Base-by-base conservation (phyloP, 108 stramenopile species). In the Nannochloropsis salina region DNA sequence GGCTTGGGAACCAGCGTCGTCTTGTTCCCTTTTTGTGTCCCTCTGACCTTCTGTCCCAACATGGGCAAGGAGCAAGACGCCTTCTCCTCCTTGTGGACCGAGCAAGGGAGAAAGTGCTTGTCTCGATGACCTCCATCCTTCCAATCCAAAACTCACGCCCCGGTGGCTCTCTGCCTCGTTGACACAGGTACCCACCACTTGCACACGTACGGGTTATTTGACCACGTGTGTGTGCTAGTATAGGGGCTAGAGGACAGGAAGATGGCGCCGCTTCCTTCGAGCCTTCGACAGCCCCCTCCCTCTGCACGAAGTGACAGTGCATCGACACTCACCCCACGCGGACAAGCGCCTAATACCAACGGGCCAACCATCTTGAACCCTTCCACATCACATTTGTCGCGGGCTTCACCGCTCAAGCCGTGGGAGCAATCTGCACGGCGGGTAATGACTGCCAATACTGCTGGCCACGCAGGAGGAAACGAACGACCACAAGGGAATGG, bases 381-480 rank as follows among this genome's bases (percentile, higher is more conserved):
- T 74, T 74, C 15, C 61, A 74, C 61, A 74, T 31, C 31, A 31
- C 31, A 31, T 31, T 31, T 31, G 31, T 31, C 31, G 31, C 61
- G 61, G 15, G 61, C 61, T n/a, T 74, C 61, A 6, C 61, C 61
- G 61, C 61, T 74, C 61, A 74, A 74, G 61, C 61, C 61, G 3
- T 74, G 61, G 61, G 61, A 74, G 61, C 61, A 74, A 74, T 74
- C 61, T 15, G 61, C 61, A 74, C 15, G 61, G 61, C 61, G 61
- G 61, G 61, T 74, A 15, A 74, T 74, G 61, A 74, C 20, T 74
- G 61, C 61, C 3, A 74, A n/a, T 74, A n/a, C 61, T 74, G 61
- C 61, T 74, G 61, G 61, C n/a, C 15, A n/a, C n/a, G 61, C 61
- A n/a, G 61, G 61, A 4, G 61, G 61, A 74, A 74, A 74, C 61